Conservation (phyloP, 2,329 filamentous ascomycete species). For the Onygena corvina region DNA sequence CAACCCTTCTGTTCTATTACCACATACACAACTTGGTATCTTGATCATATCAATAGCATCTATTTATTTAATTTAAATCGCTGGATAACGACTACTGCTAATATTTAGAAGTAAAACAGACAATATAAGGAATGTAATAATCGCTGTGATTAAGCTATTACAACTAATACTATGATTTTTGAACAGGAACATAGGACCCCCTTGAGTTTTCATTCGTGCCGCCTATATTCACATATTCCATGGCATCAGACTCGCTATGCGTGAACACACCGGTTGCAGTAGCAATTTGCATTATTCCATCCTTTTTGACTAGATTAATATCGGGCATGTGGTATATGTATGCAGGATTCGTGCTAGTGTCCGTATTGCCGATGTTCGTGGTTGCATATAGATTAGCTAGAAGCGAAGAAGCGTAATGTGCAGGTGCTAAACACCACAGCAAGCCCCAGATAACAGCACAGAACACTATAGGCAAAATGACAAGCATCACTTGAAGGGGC, state of each 20-base stretch:
- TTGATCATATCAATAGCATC: too few relatives aligned
- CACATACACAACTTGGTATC: too few relatives aligned
- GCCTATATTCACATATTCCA: not conserved
- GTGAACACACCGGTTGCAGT: slow-evolving; percentile 12
- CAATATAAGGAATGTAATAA: too few relatives aligned
- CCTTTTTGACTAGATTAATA: slow-evolving; percentile 11
- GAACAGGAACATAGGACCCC: slow-evolving; percentile 7
- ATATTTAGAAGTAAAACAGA: too few relatives aligned
- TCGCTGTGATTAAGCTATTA: too few relatives aligned
- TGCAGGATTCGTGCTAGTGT: slow-evolving; percentile 11
- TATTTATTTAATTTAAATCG: too few relatives aligned
- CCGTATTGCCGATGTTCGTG: slow-evolving; percentile 10
- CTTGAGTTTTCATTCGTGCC: slow-evolving; percentile 3
- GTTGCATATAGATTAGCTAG: slow-evolving; percentile 13
- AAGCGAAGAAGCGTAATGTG: slow-evolving; percentile 12
- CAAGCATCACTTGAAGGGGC: slow-evolving; percentile 12
- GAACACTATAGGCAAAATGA: slow-evolving; percentile 11
- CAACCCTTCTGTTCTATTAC: too few relatives aligned
- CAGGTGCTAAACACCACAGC: slow-evolving; percentile 8
- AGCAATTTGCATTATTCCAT: slow-evolving; percentile 9
- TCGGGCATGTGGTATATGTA: slow-evolving; percentile 13
- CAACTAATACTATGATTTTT: too few relatives aligned
- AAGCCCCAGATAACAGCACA: slow-evolving; percentile 9
- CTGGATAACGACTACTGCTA: too few relatives aligned
- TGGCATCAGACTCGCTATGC: slow-evolving; percentile 4